Percentiles rank a stretch among this genome's conserved stretches.
Conservation (phyloP, 306 rosid genomes). For the Herpetospermum pedunculosum region DNA sequence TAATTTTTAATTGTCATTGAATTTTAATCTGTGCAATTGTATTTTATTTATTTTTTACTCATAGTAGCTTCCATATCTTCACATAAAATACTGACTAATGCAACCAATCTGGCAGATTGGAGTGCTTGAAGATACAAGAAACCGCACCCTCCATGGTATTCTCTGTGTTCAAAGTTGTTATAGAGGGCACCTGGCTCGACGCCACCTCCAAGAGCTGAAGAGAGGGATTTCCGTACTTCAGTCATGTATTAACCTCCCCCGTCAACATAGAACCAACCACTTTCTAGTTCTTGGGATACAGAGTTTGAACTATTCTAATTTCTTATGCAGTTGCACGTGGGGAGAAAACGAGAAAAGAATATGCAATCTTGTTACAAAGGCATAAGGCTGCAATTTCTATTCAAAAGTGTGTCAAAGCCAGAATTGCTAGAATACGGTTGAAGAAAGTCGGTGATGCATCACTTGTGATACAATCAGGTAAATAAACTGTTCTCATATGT, state of each 20-base stretch:
- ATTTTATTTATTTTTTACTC: not conserved
- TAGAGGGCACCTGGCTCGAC: conserved; percentile 83
- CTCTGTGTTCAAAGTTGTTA: conserved; percentile 92
- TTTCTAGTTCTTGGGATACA: conserved; percentile 16
- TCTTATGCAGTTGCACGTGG: conserved; percentile 68
- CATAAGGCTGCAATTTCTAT: conserved; percentile 61
- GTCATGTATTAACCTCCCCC: conserved; percentile 44
- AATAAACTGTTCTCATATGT: not conserved
- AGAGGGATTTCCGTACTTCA: conserved; percentile 69
- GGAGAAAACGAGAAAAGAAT: conserved; percentile 57
- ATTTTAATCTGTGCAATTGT: not conserved
- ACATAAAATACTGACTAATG: not conserved
- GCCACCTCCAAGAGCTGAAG: conserved; percentile 49
- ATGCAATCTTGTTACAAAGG: conserved; percentile 44
- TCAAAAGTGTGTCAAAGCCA: conserved; percentile 56
- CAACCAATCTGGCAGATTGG: conserved; percentile 54
- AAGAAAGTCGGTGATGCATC: conserved; percentile 45
- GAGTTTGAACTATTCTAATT: conserved; percentile 2
- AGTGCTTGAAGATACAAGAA: conserved; percentile 93
- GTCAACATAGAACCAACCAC: conserved; percentile 12
- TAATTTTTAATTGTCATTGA: not conserved
- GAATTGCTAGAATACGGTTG: conserved; percentile 35
- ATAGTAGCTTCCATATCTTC: not conserved
- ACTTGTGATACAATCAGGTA: conserved; percentile 68
- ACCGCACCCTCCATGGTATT: conserved; percentile 84